Evolutionary conservation across 1,284 basidiomycete species (phyloP), one percentile per base, ranked within the genome.

Genomic region (Ustilago bromivora): DNA sequence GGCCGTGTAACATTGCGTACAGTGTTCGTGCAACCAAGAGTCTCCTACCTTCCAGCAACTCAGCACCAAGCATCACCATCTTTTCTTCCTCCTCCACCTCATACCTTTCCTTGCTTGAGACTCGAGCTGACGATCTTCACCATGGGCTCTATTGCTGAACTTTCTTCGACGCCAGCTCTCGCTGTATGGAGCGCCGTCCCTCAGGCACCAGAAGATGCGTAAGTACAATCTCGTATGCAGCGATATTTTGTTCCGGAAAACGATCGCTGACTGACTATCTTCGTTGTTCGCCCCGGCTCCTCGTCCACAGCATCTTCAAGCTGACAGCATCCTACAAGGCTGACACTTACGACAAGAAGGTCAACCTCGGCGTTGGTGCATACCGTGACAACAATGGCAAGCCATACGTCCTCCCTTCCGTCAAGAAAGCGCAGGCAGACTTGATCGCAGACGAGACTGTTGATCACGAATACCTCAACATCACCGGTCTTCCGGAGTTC

Each of bases 401-500:
- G 76, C 87, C 87, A 12, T 88, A 87, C 84, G 87, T 87, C 15
- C 82, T 88, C n/a, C 87, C 87, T 3, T 82, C 84, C 3, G 86
- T 88, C 65, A 81, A 86, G 64, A 80, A 84, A 94, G 94, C 93
- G 36, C 93, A 92, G 47, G 87, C 90, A 47, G 89, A 90, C 59
- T 87, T 95, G 57, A 85, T 95, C 75, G 90, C 89, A 70, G 91
- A 94, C 82, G 91, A 92, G 57, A 86, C 89, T 34, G 88, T 95
- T 74, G 93, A 97, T 87, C 95, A 98, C 85, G 95, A 98, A 88
- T 98, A 98, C 86, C 91, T 97, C 36, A 92, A 94, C 35, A 97
- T 97, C 85, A 92, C 93, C 54, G 95, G 95, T 51, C 89, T 96
- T 47, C 90, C 93, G 32, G 91, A 92, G 67, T 98, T 92, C 87